phyloP scores from a whole-genome alignment of 2,329 filamentous ascomycete genomes.

The Talaromyces islandicus region DNA sequence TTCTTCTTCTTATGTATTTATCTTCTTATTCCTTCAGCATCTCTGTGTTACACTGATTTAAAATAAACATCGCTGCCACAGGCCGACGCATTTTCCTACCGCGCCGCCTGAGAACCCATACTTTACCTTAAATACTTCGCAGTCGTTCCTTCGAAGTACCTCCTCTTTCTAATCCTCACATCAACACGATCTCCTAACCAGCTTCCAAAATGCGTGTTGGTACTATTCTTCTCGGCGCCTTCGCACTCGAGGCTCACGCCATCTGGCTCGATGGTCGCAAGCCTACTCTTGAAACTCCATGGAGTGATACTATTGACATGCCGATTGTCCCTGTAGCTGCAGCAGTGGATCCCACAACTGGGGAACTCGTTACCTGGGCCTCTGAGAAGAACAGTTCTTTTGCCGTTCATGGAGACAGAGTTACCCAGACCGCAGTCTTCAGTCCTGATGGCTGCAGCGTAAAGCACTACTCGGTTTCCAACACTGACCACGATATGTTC shows the following conservation, averaged over 20 bases:
- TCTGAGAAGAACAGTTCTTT: conserved; percentile 7
- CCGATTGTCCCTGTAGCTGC: conserved; percentile 12
- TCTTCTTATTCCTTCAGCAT: background rate
- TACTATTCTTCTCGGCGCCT: background rate
- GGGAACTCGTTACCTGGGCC: conserved; percentile 9
- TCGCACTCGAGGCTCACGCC: background rate
- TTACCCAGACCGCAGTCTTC: conserved; percentile 12
- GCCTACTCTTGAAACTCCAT: conserved; percentile 5
- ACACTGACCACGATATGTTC: conserved; percentile 14
- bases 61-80: background rate
- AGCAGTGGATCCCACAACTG: conserved; percentile 8
- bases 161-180: background rate
- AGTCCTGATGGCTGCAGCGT: conserved; percentile 6
- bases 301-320: conserved; percentile 9
- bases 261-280: background rate
- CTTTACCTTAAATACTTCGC: background rate
- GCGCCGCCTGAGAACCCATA: background rate
- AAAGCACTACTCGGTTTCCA: conserved; percentile 4
- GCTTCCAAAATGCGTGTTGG: background rate
- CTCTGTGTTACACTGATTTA: background rate
- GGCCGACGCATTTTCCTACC: background rate
- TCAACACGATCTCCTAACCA: background rate
- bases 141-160: background rate
- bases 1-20: background rate
- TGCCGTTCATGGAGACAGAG: conserved; percentile 2